A percentile compares a stretch with the other conserved stretches of the same genome.
Evolutionary conservation across 1,139 yeast species (phyloP).

Genomic region (Saccharomycopsis hybrid): DNA sequence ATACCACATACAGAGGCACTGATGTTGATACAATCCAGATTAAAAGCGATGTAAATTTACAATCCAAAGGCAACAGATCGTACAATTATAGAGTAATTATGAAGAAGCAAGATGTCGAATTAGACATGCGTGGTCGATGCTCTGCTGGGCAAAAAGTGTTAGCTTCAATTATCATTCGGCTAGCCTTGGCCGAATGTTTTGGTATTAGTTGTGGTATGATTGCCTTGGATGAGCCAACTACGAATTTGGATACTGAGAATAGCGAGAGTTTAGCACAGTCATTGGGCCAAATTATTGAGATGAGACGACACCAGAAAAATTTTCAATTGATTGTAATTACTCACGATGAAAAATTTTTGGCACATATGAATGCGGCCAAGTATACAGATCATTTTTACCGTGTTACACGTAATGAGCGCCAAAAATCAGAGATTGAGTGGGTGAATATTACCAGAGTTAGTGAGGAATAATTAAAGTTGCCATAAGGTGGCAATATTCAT

Average conservation of each 20-base stretch:
- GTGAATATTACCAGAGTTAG: constrained; percentile 30
- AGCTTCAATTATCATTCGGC: constrained; percentile 83
- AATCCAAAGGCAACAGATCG: constrained; percentile 53
- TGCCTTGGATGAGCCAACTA: constrained; percentile 96
- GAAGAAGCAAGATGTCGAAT: constrained; percentile 85
- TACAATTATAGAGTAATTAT: constrained; percentile 93
- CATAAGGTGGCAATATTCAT: no score
- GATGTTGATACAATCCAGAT: constrained; percentile 91
- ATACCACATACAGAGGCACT: constrained; percentile 87
- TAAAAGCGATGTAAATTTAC: constrained; percentile 59
- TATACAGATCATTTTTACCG: constrained; percentile 85
- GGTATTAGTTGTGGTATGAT: constrained; percentile 93
- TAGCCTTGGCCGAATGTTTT: constrained; percentile 93
- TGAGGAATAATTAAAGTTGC: no score
- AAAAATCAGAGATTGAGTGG: constrained; percentile 65
- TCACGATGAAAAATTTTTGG: constrained; percentile 87
- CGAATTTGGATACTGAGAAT: constrained; percentile 87
- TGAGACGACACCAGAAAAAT: constrained; percentile 72
- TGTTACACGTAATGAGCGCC: constrained; percentile 73
- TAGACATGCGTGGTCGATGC: constrained; percentile 97
- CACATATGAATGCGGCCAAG: constrained; percentile 76
- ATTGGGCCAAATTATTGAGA: constrained; percentile 65
- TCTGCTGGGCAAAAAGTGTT: constrained; percentile 97
- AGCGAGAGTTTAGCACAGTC: constrained; percentile 83
- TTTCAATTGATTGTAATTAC: constrained; percentile 94